Percentiles rank a stretch among this genome's conserved stretches.
Conservation (phyloP, 495 filamentous ascomycete genomes). For the Penicillium dipodomyicola region DNA sequence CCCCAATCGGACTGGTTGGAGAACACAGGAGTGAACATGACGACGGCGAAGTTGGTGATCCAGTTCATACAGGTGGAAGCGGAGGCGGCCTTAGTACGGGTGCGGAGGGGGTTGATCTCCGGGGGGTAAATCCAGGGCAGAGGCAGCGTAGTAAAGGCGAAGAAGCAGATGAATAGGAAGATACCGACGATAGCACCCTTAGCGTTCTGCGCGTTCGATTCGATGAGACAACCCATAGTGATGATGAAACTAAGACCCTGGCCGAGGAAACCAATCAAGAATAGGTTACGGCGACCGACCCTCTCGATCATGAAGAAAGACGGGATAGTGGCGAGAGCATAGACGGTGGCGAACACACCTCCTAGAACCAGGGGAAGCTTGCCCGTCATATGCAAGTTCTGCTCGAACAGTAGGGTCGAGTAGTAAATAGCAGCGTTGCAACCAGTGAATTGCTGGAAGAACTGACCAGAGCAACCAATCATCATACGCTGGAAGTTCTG, state of each 20-base stretch:
- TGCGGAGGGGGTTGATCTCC: slow-evolving; percentile 71
- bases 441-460: slow-evolving; percentile 75
- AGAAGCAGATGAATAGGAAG: slow-evolving; percentile 42
- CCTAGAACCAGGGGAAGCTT: slow-evolving; percentile 67
- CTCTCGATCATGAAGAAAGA: slow-evolving; percentile 74
- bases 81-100: slow-evolving; percentile 62
- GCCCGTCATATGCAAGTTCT: slow-evolving; percentile 55
- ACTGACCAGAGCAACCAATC: slow-evolving; percentile 48
- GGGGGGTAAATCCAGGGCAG: slow-evolving; percentile 74
- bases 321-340: slow-evolving; percentile 55
- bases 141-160: slow-evolving; percentile 41
- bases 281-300: slow-evolving; percentile 69
- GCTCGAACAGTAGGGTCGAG: slow-evolving; percentile 72
- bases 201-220: slow-evolving; percentile 18
- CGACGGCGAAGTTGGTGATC: slow-evolving; percentile 48
- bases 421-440: slow-evolving; percentile 87
- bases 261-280: slow-evolving; percentile 65
- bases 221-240: slow-evolving; percentile 36
- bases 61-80: slow-evolving; percentile 47
- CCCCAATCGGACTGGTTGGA: slow-evolving; percentile 31
- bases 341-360: slow-evolving; percentile 78
- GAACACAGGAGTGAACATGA: slow-evolving; percentile 47
- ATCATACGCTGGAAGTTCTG: slow-evolving; percentile 47
- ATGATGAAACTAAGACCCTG: slow-evolving; percentile 42
- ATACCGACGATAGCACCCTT: slow-evolving; percentile 43